A percentile compares a stretch with the other conserved stretches of the same genome.
These are phyloP conservation scores for Emergomyces pasteurianus DNA, from an alignment of 2,329 filamentous ascomycete genomes.

Conservation along the genomic window DNA sequence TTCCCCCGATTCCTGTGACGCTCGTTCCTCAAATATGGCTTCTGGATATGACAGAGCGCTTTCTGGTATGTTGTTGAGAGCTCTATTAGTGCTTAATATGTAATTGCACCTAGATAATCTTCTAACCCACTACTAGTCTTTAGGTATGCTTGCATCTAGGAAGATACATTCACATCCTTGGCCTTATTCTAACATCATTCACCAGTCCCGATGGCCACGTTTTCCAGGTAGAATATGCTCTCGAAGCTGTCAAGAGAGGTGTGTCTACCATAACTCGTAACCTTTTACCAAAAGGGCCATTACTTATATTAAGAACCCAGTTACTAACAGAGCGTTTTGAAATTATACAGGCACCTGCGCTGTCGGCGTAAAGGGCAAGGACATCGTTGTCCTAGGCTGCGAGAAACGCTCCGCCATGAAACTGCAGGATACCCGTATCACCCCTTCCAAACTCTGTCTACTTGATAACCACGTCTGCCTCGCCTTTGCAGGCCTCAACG, in stretches of 20 bases:
- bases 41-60: slow-evolving; percentile 98
- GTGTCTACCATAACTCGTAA: slow-evolving; percentile 14
- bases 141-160: slow-evolving; percentile 41
- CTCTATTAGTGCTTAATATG: slow-evolving; percentile 21
- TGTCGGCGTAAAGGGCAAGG: slow-evolving; percentile 87
- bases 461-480: slow-evolving; percentile 94
- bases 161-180: slow-evolving; percentile 15
- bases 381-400: slow-evolving; percentile 92
- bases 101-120: slow-evolving; percentile 6
- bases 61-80: slow-evolving; percentile 58
- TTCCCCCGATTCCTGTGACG: background rate
- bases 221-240: slow-evolving; percentile 98
- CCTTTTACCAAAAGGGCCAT: slow-evolving; percentile 6
- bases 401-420: slow-evolving; percentile 99
- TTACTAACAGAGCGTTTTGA: slow-evolving; percentile 14
- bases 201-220: slow-evolving; percentile 94
- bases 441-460: slow-evolving; percentile 94
- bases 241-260: slow-evolving; percentile 98
- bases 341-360: slow-evolving; percentile 70
- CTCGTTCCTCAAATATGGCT: slow-evolving; percentile 47
- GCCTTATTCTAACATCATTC: slow-evolving; percentile 29
- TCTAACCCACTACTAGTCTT: slow-evolving; percentile 51
- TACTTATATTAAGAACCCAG: slow-evolving; percentile 6
- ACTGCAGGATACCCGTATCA: slow-evolving; percentile 97
- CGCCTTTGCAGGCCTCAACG: slow-evolving; percentile 93